Base-by-base conservation (phyloP, 352 stramenopile species). In the Pythium folliculosum region DNA sequence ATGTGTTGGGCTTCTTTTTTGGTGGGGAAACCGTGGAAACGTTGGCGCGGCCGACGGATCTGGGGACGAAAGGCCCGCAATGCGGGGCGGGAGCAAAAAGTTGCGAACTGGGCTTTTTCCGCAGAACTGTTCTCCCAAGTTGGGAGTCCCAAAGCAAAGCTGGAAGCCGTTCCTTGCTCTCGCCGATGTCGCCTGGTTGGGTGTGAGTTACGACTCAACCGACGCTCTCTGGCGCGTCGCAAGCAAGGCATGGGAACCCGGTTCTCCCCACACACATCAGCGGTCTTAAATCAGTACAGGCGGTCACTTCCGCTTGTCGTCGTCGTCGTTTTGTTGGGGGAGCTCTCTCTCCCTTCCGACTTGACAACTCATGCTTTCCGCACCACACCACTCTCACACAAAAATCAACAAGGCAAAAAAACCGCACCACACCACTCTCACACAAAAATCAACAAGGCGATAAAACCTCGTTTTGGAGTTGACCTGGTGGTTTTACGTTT, bases 61-160 rank as follows among this genome's bases (percentile, higher is more conserved):
- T n/a, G n/a, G n/a, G n/a, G n/a, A n/a, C n/a, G n/a, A n/a, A n/a
- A n/a, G n/a, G n/a, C n/a, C n/a, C n/a, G n/a, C n/a, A n/a, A 17
- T 44, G 38, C 38, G 51, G 17, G 17, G 10, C 16, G 30, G 30
- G 49, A 58, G n/a, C 51, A 58, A 52, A 52, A 65, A 57, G 49
- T 65, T 65, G 59, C 47, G 49, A 65, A 65, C 59, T 65, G 59
- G 51, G 49, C 37, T 47, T 43, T 22, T 60, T 45, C 53, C 44
- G 56, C n/a, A 35, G 59, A 65, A 65, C 59, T 12, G 59, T 58
- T 65, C 47, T 65, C 38, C 9, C 5, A 16, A 44, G 14, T 16
- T 6, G 9, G 5, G 5, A 9, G 32, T 5, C 32, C 5, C 32
- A 5, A 37, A 37, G 9, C 32, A 5, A 37, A 37, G 9, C 32